Evolutionary conservation across 192 early-diverging fungal species (phyloP), one percentile per base, ranked within the genome.

Genomic region (Cladochytrium replicatum): DNA sequence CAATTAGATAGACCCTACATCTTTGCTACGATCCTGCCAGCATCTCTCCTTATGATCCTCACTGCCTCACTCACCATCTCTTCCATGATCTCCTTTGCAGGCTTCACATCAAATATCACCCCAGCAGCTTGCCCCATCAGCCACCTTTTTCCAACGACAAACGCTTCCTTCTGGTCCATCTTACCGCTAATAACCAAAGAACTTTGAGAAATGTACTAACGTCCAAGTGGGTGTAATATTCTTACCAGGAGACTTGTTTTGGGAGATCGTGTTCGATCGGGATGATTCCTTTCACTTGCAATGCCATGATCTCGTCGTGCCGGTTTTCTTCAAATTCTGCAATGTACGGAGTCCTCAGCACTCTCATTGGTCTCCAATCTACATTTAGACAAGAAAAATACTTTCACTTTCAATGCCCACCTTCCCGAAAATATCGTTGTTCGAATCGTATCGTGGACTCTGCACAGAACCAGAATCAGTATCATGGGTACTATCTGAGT

Each of bases 21-120:
- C n/a, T n/a, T n/a, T n/a, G n/a, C n/a, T n/a, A n/a, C n/a, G n/a
- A n/a, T n/a, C n/a, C n/a, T n/a, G n/a, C n/a, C n/a, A n/a, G n/a
- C n/a, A 49, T 53, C 27, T 37, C 37, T 5, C 21, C 30, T 1
- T 15, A 69, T 26, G 7, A 52, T 57, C 3, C 17, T n/a, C 2
- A 71, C 43, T 9, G 62, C 65, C 28, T 51, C 58, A 25, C 2
- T 22, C 4, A 70, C 55, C 52, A 70, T 70, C 17, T 71, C 67
- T n/a, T 71, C 66, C 6, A 71, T 54, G 38, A 71, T 71, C 31
- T 66, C 69, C 29, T 66, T 66, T 9, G 66, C 69, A n/a, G 69
- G 60, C 41, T 59, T 58, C 15, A 71, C 44, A 13, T 67, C 57
- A 29, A 43, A 13, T 19, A 71, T 56, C 17, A 53, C 48, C 15